phyloP scores from a whole-genome alignment of 805 yeast genomes.

The Deakozyma indianensis region DNA sequence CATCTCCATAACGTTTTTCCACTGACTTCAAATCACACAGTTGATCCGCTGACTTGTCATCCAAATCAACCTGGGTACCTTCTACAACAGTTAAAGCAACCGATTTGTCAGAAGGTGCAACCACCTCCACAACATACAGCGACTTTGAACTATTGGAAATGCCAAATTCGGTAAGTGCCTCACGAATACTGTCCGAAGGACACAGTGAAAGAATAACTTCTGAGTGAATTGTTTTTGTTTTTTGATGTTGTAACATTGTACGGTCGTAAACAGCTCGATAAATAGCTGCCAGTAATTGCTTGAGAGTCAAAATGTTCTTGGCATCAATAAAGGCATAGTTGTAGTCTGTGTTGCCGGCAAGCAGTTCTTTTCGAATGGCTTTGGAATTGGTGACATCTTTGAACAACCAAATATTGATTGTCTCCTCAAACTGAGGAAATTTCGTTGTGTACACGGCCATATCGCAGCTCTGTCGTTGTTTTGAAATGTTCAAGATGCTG shows the following conservation, averaged over 20 bases:
- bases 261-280: slow-evolving; percentile 46
- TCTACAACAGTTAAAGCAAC: neutral
- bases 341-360: slow-evolving; percentile 31
- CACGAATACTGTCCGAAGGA: slow-evolving; percentile 24
- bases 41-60: neutral
- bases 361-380: slow-evolving; percentile 28
- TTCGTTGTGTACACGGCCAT: neutral
- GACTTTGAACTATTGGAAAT: slow-evolving; percentile 11
- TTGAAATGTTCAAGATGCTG: neutral
- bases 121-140: neutral
- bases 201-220: slow-evolving; percentile 58
- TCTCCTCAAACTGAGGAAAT: slow-evolving; percentile 33
- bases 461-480: neutral
- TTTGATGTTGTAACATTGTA: slow-evolving; percentile 28
- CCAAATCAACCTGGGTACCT: neutral
- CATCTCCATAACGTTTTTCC: neutral
- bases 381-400: slow-evolving; percentile 30
- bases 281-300: slow-evolving; percentile 47
- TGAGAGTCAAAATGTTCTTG: slow-evolving; percentile 38
- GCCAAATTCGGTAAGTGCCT: slow-evolving; percentile 29
- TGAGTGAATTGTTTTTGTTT: slow-evolving; percentile 55
- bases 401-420: slow-evolving; percentile 30
- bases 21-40: neutral
- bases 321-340: slow-evolving; percentile 59
- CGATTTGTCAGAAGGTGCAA: neutral